phyloP scores from a whole-genome alignment of 768 basidiomycete species.

The Hericium coralloides region DNA sequence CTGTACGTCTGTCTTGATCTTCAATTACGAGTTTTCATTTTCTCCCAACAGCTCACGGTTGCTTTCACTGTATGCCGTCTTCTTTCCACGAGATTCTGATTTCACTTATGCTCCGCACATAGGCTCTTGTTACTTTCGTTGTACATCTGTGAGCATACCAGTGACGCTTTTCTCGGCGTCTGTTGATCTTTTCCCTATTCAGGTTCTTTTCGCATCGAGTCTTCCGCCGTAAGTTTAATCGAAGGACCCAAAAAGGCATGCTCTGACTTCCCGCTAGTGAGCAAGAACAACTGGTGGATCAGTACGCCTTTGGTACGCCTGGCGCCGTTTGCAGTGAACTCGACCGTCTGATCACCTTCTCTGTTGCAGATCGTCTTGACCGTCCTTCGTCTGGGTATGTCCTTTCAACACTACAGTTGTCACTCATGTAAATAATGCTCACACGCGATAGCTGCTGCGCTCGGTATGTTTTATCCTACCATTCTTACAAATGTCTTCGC shows the following conservation, averaged over 20 bases:
- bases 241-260: neutral
- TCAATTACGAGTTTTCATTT: no score
- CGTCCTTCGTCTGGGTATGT: slow-evolving; percentile 8
- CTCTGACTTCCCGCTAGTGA: slow-evolving; percentile 8
- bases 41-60: no score
- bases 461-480: slow-evolving; percentile 9
- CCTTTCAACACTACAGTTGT: neutral
- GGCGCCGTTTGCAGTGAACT: no score
- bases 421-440: neutral
- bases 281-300: slow-evolving; percentile 12
- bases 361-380: slow-evolving; percentile 1
- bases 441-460: slow-evolving; percentile 4
- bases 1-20: no score
- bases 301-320: slow-evolving; percentile 5
- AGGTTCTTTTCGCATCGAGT: slow-evolving; percentile 11
- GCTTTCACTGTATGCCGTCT: slow-evolving; percentile 6
- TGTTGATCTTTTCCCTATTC: neutral
- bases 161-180: neutral
- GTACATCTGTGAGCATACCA: slow-evolving; percentile 8
- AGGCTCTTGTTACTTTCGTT: slow-evolving; percentile 8
- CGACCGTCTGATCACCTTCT: no score
- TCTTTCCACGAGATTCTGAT: neutral
- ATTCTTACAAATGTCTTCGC: neutral
- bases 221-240: slow-evolving; percentile 2
- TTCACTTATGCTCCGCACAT: neutral